phyloP scores from a whole-genome alignment of 2,329 filamentous ascomycete species.

The Phoma sp. region DNA sequence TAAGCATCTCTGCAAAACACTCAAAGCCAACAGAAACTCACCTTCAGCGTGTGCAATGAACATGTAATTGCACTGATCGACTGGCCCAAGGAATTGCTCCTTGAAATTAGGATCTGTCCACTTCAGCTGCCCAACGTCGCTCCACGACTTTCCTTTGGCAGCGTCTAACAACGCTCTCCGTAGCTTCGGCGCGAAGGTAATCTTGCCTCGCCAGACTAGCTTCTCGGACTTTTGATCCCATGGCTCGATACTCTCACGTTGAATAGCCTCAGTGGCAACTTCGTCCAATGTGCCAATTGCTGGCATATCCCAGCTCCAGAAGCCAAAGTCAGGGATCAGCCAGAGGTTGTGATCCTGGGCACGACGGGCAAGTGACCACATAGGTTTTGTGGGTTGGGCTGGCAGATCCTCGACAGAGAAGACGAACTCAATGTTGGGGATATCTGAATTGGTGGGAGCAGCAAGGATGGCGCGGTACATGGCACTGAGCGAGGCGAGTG shows the following conservation, averaged over 20 bases:
- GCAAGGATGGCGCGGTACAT: slow-evolving; percentile 40
- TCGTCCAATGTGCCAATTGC: slow-evolving; percentile 38
- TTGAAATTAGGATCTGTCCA: slow-evolving; percentile 40
- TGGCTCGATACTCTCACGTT: slow-evolving; percentile 36
- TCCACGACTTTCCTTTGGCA: slow-evolving; percentile 39
- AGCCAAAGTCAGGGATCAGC: slow-evolving; percentile 46
- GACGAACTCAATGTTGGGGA: slow-evolving; percentile 44
- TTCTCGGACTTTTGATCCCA: slow-evolving; percentile 44
- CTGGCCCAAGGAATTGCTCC: slow-evolving; percentile 55
- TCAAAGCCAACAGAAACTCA: slow-evolving; percentile 27
- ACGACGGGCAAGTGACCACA: slow-evolving; percentile 43
- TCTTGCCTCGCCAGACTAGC: slow-evolving; percentile 43
- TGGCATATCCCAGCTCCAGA: slow-evolving; percentile 45
- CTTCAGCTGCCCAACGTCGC: slow-evolving; percentile 40
- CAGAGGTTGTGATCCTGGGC: slow-evolving; percentile 40
- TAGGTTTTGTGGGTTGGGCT: slow-evolving; percentile 35
- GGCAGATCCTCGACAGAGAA: slow-evolving; percentile 44
- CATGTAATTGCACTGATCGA: slow-evolving; percentile 62
- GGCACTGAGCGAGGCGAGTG: slow-evolving; percentile 35
- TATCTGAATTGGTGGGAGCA: slow-evolving; percentile 25
- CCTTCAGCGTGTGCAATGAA: slow-evolving; percentile 62
- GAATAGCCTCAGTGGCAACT: slow-evolving; percentile 33
- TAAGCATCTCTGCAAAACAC: slow-evolving; percentile 13
- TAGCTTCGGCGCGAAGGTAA: slow-evolving; percentile 41
- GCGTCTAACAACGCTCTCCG: slow-evolving; percentile 37